Evolutionary conservation across 371 early-diverging fungal species (phyloP).

Genomic region (Chytridiales sp.): DNA sequence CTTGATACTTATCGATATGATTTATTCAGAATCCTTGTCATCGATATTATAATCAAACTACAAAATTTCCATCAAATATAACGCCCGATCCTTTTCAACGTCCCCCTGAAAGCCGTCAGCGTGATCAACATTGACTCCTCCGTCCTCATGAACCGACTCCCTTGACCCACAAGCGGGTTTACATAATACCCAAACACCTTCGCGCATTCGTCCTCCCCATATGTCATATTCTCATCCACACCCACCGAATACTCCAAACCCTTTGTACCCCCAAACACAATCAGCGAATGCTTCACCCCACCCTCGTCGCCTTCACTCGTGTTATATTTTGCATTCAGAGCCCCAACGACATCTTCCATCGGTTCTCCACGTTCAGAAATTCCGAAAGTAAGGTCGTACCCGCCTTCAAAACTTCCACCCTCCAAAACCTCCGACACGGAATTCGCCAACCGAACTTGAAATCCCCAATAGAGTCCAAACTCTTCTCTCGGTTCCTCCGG

Average conservation of each 20-base stretch:
- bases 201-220: conserved; percentile 60
- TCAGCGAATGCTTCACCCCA: conserved; percentile 54
- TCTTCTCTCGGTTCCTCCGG: conserved; percentile 64
- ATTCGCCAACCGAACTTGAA: conserved; percentile 64
- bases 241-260: conserved; percentile 72
- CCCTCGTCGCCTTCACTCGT: conserved; percentile 26
- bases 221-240: conserved; percentile 64
- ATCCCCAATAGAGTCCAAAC: conserved; percentile 77
- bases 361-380: conserved; percentile 63
- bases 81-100: conserved; percentile 5
- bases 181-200: conserved; percentile 67
- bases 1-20: too few species aligned
- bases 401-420: conserved; percentile 61
- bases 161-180: conserved; percentile 61
- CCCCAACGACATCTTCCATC: conserved; percentile 12
- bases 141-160: conserved; percentile 65
- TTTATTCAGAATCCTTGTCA: too few species aligned
- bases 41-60: too few species aligned
- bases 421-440: conserved; percentile 61
- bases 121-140: conserved; percentile 54
- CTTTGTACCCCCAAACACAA: conserved; percentile 70
- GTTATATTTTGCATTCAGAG: too few species aligned
- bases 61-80: not conserved
- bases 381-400: conserved; percentile 71
- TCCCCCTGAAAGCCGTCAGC: conserved; percentile 14